Percentiles rank a stretch among this genome's conserved stretches.
These are phyloP conservation scores for Phytophthora pini DNA, from an alignment of 352 stramenopile species.

Conservation along the genomic window DNA sequence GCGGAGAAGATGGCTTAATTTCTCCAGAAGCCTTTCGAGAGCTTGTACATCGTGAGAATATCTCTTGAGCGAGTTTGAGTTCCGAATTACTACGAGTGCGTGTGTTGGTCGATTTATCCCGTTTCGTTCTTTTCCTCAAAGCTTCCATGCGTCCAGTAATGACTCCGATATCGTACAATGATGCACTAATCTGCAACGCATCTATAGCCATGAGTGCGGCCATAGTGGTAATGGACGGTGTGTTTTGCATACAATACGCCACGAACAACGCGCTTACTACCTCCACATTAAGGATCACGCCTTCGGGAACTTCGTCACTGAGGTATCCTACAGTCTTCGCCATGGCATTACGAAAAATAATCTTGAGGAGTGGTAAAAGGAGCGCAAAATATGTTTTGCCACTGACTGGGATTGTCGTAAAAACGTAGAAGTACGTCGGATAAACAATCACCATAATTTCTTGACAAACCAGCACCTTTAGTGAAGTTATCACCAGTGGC, in stretches of 20 bases:
- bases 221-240: slow-evolving; percentile 33
- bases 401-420: slow-evolving; percentile 13
- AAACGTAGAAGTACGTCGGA: slow-evolving; percentile 34
- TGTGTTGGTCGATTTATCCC: too few species aligned
- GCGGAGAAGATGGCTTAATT: too few species aligned
- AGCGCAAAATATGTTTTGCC: slow-evolving; percentile 29
- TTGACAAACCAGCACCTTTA: slow-evolving; percentile 22
- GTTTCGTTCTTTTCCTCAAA: background rate
- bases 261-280: slow-evolving; percentile 49
- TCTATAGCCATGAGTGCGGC: slow-evolving; percentile 8
- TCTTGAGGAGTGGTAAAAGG: slow-evolving; percentile 35
- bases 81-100: too few species aligned
- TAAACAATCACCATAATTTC: slow-evolving; percentile 35
- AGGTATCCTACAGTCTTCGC: slow-evolving; percentile 20
- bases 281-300: slow-evolving; percentile 48
- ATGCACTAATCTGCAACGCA: slow-evolving; percentile 17
- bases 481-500: slow-evolving; percentile 10
- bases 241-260: slow-evolving; percentile 47
- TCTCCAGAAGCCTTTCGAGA: too few species aligned
- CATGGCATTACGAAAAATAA: slow-evolving; percentile 30
- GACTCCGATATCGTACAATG: slow-evolving; percentile 24
- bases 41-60: too few species aligned
- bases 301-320: slow-evolving; percentile 21
- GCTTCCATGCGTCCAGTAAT: slow-evolving; percentile 5
- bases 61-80: too few species aligned